phyloP scores from a whole-genome alignment of 2,329 filamentous ascomycete species.

The Trichoderma asperellum region DNA sequence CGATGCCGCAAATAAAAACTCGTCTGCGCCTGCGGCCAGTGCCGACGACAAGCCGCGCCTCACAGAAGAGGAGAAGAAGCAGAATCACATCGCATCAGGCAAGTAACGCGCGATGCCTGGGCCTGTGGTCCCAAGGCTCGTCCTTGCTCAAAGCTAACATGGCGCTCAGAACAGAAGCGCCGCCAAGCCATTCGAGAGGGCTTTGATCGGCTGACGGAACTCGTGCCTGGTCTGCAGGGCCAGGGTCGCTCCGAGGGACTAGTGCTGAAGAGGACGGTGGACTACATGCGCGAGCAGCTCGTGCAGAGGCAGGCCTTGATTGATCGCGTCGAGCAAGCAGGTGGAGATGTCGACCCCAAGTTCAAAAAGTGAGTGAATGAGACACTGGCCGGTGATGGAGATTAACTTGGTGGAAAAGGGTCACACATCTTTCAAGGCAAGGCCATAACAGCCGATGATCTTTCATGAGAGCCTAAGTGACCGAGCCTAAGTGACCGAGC shows the following conservation, averaged over 20 bases:
- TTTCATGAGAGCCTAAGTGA: neutral
- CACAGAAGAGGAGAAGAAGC: conserved; percentile 59
- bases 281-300: conserved; percentile 65
- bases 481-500: neutral
- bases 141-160: conserved; percentile 28
- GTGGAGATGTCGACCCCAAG: conserved; percentile 58
- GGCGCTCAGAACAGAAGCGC: conserved; percentile 48
- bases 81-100: conserved; percentile 60
- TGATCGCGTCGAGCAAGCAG: conserved; percentile 60
- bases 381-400: too few species aligned
- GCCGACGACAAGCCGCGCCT: conserved; percentile 55
- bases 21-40: conserved; percentile 15
- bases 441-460: neutral
- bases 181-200: conserved; percentile 74
- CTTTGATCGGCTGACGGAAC: conserved; percentile 77
- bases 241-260: conserved; percentile 84
- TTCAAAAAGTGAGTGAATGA: conserved; percentile 46
- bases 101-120: conserved; percentile 43
- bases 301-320: conserved; percentile 62
- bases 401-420: neutral
- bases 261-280: conserved; percentile 73
- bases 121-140: neutral
- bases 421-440: neutral
- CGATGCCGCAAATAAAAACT: conserved; percentile 32
- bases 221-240: conserved; percentile 81